Percentiles rank a stretch among this genome's conserved stretches.
Conservation (phyloP, 2,329 filamentous ascomycete genomes). For the Botrytis galanthina region DNA sequence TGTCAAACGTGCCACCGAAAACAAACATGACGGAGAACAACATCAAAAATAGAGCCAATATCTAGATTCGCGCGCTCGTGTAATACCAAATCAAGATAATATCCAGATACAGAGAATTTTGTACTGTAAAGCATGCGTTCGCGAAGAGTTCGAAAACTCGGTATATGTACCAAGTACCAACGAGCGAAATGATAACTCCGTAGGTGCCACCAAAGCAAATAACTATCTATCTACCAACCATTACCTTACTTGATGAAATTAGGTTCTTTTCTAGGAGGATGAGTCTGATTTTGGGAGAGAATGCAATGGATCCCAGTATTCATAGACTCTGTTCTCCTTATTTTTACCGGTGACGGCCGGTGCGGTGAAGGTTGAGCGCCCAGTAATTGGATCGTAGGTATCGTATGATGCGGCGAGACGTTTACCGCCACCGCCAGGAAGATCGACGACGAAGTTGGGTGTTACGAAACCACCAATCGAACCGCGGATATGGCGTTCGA, state of each 20-base stretch:
- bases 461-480: slow-evolving; percentile 61
- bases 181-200: slow-evolving; percentile 3
- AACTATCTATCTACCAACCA: slow-evolving; percentile 11
- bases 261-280: neutral
- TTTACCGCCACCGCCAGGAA: slow-evolving; percentile 63
- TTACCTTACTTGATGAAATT: neutral
- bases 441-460: slow-evolving; percentile 61
- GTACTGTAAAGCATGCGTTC: neutral
- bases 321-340: slow-evolving; percentile 51
- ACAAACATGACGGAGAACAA: neutral
- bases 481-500: slow-evolving; percentile 58
- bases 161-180: neutral
- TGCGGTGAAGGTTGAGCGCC: slow-evolving; percentile 54
- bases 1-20: neutral
- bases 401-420: slow-evolving; percentile 53
- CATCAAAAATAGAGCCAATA: neutral
- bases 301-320: slow-evolving; percentile 54
- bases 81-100: neutral
- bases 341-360: slow-evolving; percentile 50
- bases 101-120: neutral
- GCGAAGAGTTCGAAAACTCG: neutral
- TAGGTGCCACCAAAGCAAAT: slow-evolving; percentile 5
- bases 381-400: slow-evolving; percentile 52
- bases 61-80: neutral
- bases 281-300: slow-evolving; percentile 8